Conservation (phyloP, 2,329 filamentous ascomycete genomes). For the Triangularia verruculosa region DNA sequence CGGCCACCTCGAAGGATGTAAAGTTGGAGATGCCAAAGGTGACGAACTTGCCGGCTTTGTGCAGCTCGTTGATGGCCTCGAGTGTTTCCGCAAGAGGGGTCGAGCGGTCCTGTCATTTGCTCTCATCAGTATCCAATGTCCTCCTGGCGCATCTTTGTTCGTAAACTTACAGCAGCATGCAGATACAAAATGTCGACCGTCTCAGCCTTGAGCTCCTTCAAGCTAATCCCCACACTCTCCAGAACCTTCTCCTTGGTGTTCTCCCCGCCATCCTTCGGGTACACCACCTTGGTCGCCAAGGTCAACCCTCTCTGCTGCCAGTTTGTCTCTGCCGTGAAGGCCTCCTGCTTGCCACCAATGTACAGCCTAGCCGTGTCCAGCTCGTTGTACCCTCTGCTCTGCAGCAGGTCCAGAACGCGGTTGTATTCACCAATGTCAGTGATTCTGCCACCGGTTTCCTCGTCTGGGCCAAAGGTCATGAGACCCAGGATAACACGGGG, state of each 20-base stretch:
- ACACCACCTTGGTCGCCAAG: slow-evolving; percentile 64
- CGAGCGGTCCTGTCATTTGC: slow-evolving; percentile 39
- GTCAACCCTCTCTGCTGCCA: slow-evolving; percentile 68
- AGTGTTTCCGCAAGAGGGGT: slow-evolving; percentile 68
- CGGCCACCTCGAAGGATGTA: slow-evolving; percentile 73
- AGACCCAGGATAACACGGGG: slow-evolving; percentile 60
- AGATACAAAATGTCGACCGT: slow-evolving; percentile 71
- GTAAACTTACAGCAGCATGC: slow-evolving; percentile 57
- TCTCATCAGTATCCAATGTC: neutral
- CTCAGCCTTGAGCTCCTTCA: slow-evolving; percentile 70
- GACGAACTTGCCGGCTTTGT: slow-evolving; percentile 69
- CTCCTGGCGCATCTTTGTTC: slow-evolving; percentile 32
- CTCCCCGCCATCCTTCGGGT: slow-evolving; percentile 56
- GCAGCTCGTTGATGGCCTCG: slow-evolving; percentile 63
- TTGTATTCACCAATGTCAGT: slow-evolving; percentile 58
- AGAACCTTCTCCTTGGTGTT: slow-evolving; percentile 65
- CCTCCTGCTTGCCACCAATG: slow-evolving; percentile 65
- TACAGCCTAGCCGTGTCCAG: slow-evolving; percentile 71
- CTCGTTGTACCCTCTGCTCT: slow-evolving; percentile 66
- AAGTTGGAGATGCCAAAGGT: slow-evolving; percentile 70
- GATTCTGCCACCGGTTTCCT: slow-evolving; percentile 57
- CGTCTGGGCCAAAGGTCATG: slow-evolving; percentile 68
- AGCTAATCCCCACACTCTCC: slow-evolving; percentile 62
- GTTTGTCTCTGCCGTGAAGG: slow-evolving; percentile 61
- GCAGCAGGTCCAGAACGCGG: slow-evolving; percentile 62